Conservation (phyloP, 2,329 filamentous ascomycete genomes). For the Trichophyton rubrum region DNA sequence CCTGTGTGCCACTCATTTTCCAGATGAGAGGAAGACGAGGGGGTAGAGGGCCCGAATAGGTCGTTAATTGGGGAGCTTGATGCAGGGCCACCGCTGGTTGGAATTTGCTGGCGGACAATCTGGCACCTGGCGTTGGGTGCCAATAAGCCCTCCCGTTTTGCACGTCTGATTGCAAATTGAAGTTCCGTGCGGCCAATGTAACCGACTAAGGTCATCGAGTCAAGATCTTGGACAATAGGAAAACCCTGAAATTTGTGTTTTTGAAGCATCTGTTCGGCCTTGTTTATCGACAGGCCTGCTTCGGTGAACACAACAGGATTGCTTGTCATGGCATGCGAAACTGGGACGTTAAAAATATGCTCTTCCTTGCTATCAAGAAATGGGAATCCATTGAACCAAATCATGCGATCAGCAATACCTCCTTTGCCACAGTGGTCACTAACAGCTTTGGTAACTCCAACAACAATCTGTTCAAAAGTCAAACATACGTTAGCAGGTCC, state of each 20-base stretch:
- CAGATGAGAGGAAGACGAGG: conserved; percentile 5
- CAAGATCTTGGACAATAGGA: conserved; percentile 68
- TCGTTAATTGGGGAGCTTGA: background rate
- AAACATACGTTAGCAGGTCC: background rate
- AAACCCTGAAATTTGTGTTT: conserved; percentile 85
- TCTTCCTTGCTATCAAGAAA: conserved; percentile 97
- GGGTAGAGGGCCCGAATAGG: conserved; percentile 7
- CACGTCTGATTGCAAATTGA: conserved; percentile 74
- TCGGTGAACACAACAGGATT: conserved; percentile 63
- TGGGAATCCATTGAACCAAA: conserved; percentile 95
- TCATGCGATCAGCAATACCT: conserved; percentile 95
- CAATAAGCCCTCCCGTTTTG: conserved; percentile 56
- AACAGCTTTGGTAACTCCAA: conserved; percentile 90
- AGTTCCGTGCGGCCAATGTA: conserved; percentile 91
- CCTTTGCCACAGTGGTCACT: conserved; percentile 86
- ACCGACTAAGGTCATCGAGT: conserved; percentile 62
- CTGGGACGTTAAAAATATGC: conserved; percentile 88
- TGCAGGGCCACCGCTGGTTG: background rate
- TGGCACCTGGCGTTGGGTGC: conserved; percentile 57
- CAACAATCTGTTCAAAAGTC: conserved; percentile 53
- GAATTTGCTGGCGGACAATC: conserved; percentile 42
- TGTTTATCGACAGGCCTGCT: conserved; percentile 59
- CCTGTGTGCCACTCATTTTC: background rate
- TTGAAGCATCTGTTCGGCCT: conserved; percentile 62
- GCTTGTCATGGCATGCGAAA: conserved; percentile 77